Evolutionary conservation across 345 rosid genomes (phyloP).

Genomic region (Combretum micranthum): DNA sequence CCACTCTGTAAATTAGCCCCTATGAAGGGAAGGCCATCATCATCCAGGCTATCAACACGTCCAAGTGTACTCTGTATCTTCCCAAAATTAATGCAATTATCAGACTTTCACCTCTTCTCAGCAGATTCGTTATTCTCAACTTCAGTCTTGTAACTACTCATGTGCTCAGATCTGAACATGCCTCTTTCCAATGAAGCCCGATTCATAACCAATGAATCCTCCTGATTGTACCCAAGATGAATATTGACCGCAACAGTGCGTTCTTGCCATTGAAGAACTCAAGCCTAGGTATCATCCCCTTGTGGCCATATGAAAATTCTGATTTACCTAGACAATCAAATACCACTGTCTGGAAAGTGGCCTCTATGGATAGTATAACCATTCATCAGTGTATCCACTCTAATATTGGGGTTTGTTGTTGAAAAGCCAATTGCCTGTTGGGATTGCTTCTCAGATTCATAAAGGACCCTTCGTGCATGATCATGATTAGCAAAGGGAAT

Average conservation of each 20-base stretch:
- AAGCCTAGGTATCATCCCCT: conserved; percentile 36
- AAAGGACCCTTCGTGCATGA: conserved; percentile 83
- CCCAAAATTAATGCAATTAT: conserved; percentile 59
- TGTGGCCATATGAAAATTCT: conserved; percentile 23
- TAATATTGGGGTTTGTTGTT: conserved; percentile 69
- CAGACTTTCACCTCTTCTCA: conserved; percentile 50
- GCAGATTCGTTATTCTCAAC: conserved; percentile 61
- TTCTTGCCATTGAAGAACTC: conserved; percentile 83
- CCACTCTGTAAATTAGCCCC: conserved; percentile 83
- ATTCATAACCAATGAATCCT: conserved; percentile 90
- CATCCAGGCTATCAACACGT: conserved; percentile 80
- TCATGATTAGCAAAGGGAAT: conserved; percentile 89
- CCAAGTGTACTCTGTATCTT: conserved; percentile 64
- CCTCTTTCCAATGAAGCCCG: conserved; percentile 86
- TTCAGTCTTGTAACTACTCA: conserved; percentile 86
- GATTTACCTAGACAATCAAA: conserved; percentile 65
- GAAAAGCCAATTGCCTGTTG: conserved; percentile 91
- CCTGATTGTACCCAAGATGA: conserved; percentile 91
- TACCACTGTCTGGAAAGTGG: conserved; percentile 76
- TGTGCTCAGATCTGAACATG: conserved; percentile 82
- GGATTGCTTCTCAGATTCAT: conserved; percentile 84
- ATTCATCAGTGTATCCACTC: conserved; percentile 80
- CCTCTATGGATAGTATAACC: conserved; percentile 72
- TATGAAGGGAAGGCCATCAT: conserved; percentile 80
- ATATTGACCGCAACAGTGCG: conserved; percentile 89